Base-by-base conservation (phyloP, 371 early-diverging fungal species). In the Globomyces sp. region DNA sequence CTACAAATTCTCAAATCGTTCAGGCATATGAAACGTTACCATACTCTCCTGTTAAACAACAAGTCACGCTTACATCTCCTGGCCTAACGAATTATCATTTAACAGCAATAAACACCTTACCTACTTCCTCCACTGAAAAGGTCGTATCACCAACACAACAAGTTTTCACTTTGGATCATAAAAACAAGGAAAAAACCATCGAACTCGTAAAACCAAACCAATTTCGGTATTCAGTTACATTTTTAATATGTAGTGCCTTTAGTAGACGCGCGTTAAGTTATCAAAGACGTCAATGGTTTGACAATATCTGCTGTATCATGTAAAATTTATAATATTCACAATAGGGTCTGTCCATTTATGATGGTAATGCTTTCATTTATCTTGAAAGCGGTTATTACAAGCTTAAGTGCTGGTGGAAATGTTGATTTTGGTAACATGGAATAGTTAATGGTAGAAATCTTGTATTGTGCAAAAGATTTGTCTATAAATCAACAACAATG, bases 261-360 rank as follows among this genome's bases (percentile, higher is more conserved):
- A 49, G 63, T n/a, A 63, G 63, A 43, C 10, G 63, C 3, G 85
- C 89, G 3, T 39, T 86, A 6, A 74, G 82, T 4, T 90, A 81
- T 70, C 90, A 90, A 65, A 81, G 84, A 64, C 81, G 90, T 8
- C 90, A 90, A 67, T 77, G 77, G 70, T 86, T 86, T 71, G 82
- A 82, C 48, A 90, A 90, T 69, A 67, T 90, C 11, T 90, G 87
- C 77, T 90, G 89, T 71, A 84, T 90, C 59, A 77, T 76, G 55
- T 24, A 24, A 24, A 24, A 24, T 24, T 24, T 24, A 24, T 24
- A 24, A 24, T 24, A 24, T 24, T 24, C 24, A 24, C 24, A 24
- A 24, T 0, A 24, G 24, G 24, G 63, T 59, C 3, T 78, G 78
- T 63, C 80, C 80, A 10, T 58, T 78, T 41, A 52, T 78, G 45